phyloP scores from a whole-genome alignment of 805 yeast genomes.

The Saturnispora besseyi region DNA sequence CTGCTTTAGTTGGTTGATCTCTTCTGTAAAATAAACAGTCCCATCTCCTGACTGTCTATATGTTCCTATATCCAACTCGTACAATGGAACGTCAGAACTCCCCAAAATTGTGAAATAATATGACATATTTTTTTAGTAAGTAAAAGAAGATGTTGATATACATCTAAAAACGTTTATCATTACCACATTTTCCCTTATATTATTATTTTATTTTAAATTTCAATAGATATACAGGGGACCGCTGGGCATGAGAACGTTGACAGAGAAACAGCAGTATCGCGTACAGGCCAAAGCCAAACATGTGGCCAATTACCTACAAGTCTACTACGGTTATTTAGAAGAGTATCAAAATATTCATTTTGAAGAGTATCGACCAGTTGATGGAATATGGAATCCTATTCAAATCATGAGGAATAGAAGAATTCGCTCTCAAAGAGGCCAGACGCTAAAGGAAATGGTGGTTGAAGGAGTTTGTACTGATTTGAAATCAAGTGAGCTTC shows the following conservation, averaged over 20 bases:
- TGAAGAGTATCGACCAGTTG: conserved; percentile 39
- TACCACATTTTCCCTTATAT: neutral
- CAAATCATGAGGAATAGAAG: conserved; percentile 72
- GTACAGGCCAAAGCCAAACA: conserved; percentile 6
- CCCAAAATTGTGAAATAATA: conserved; percentile 86
- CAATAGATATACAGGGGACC: neutral
- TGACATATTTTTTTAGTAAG: conserved; percentile 32
- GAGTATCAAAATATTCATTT: conserved; percentile 28
- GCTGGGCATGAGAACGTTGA: neutral
- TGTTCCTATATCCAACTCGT: conserved; percentile 80
- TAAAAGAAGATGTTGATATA: neutral
- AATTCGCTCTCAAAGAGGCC: conserved; percentile 43
- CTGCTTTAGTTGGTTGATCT: conserved; percentile 73
- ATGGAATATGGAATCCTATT: conserved; percentile 70
- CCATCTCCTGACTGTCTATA: conserved; percentile 63
- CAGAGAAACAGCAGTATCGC: neutral
- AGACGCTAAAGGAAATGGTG: conserved; percentile 32
- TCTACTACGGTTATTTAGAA: conserved; percentile 42
- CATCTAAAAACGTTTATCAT: neutral
- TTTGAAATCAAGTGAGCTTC: neutral
- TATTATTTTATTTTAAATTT: neutral
- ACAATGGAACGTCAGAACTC: conserved; percentile 74
- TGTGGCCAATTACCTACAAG: conserved; percentile 29
- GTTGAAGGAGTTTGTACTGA: conserved; percentile 1
- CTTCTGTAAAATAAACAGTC: conserved; percentile 50